phyloP scores from a whole-genome alignment of 139 green algal species.

The Prasinococcaceae sp. region DNA sequence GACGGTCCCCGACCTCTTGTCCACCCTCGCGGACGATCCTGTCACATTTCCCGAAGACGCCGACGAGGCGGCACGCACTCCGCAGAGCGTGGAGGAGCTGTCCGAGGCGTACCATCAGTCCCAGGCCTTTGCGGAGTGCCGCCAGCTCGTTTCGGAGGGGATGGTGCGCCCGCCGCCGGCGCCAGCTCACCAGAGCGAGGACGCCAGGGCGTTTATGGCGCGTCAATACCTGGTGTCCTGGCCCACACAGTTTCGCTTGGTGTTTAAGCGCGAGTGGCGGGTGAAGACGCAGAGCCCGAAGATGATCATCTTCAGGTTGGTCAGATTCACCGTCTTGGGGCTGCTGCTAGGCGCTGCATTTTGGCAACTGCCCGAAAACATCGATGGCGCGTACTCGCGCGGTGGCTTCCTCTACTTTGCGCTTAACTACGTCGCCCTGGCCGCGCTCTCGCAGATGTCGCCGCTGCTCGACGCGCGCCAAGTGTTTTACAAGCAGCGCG shows the following conservation, averaged over 20 bases:
- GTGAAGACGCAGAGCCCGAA: too few relatives aligned
- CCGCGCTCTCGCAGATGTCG: slow-evolving; percentile 5
- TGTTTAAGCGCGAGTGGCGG: not conserved
- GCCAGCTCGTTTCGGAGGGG: too few relatives aligned
- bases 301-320: too few relatives aligned
- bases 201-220: not conserved
- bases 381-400: slow-evolving; percentile 3
- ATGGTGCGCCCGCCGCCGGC: too few relatives aligned
- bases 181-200: too few relatives aligned
- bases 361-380: slow-evolving; percentile 2
- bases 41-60: not conserved
- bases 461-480: slow-evolving; percentile 2
- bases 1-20: slow-evolving; percentile 8
- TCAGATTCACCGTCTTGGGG: not conserved
- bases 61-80: not conserved
- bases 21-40: not conserved
- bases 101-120: too few relatives aligned
- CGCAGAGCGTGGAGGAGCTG: not conserved
- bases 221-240: not conserved
- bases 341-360: slow-evolving; percentile 9
- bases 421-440: slow-evolving; percentile 12
- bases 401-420: slow-evolving; percentile 6
- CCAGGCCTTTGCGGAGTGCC: too few relatives aligned
- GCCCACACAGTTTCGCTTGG: not conserved
- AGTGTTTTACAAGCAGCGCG: slow-evolving; percentile 12